phyloP scores from a whole-genome alignment of 2,329 filamentous ascomycete genomes.

The Botrytis fabae region DNA sequence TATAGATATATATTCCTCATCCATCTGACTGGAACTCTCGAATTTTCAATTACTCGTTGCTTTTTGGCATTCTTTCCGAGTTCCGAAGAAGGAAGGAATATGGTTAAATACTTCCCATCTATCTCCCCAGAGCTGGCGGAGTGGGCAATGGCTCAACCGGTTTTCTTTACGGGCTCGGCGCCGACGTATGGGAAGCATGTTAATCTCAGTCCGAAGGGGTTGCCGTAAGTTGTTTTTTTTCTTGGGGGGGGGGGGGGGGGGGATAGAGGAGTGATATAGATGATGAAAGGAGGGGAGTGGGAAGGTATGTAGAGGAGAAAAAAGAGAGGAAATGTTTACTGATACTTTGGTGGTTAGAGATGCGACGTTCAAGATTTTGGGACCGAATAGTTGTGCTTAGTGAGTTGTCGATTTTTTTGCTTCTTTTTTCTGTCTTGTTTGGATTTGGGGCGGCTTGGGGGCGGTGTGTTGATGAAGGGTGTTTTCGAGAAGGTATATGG shows the following conservation, averaged over 20 bases:
- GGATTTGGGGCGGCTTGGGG: not conserved
- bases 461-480: not conserved
- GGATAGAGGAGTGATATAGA: not conserved
- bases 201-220: constrained; percentile 78
- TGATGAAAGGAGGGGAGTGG: no score
- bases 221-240: constrained; percentile 43
- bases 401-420: not conserved
- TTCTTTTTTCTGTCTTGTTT: not conserved
- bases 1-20: not conserved
- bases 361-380: not conserved
- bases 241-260: no score
- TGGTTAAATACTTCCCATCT: constrained; percentile 45
- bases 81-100: not conserved
- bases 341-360: not conserved
- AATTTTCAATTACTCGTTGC: not conserved
- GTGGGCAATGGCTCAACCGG: constrained; percentile 66
- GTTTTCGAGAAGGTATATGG: not conserved
- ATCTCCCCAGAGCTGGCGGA: constrained; percentile 56
- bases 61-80: not conserved
- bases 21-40: not conserved
- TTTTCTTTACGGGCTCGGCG: constrained; percentile 76
- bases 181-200: constrained; percentile 67
- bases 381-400: constrained; percentile 13
- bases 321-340: not conserved
- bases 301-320: no score